Conservation (phyloP, 1,284 basidiomycete genomes). For the Pseudozyma sp. region DNA sequence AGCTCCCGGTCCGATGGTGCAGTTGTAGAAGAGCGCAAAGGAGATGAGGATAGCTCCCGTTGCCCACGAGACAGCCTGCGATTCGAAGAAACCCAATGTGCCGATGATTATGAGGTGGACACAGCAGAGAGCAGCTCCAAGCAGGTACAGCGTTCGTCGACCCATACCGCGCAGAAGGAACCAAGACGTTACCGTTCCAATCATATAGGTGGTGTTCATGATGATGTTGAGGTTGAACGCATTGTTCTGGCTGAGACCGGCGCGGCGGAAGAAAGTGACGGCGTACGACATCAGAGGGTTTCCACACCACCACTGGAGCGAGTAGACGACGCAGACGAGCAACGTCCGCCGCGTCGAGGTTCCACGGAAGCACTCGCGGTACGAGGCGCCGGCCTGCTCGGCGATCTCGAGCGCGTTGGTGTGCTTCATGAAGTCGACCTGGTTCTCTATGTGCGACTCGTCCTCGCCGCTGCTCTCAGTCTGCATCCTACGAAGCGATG, state of each 20-base stretch:
- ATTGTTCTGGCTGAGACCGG: constrained; percentile 68
- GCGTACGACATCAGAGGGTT: constrained; percentile 61
- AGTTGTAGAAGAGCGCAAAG: constrained; percentile 70
- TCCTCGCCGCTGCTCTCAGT: constrained; percentile 16
- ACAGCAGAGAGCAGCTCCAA: constrained; percentile 70
- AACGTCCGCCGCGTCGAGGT: constrained; percentile 69
- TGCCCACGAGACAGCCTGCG: constrained; percentile 59
- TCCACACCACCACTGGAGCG: constrained; percentile 67
- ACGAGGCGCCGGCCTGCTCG: constrained; percentile 65
- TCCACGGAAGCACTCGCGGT: constrained; percentile 71
- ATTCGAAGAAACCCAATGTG: constrained; percentile 61
- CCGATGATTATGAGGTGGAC: constrained; percentile 71
- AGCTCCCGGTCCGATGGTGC: constrained; percentile 69
- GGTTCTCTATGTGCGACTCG: constrained; percentile 62
- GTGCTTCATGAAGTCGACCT: constrained; percentile 70
- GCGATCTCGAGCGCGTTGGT: constrained; percentile 70
- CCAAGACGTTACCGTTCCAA: constrained; percentile 70
- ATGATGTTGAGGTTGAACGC: constrained; percentile 70
- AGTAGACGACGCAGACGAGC: constrained; percentile 66
- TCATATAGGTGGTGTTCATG: constrained; percentile 66
- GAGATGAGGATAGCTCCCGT: constrained; percentile 70
- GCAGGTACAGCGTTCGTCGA: constrained; percentile 71
- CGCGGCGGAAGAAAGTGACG: constrained; percentile 70
- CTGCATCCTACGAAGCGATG: constrained; percentile 25
- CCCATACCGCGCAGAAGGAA: constrained; percentile 69